Evolutionary conservation across 2,329 filamentous ascomycete species (phyloP), one percentile per base, ranked within the genome.

Genomic region (Trichoderma sp.): DNA sequence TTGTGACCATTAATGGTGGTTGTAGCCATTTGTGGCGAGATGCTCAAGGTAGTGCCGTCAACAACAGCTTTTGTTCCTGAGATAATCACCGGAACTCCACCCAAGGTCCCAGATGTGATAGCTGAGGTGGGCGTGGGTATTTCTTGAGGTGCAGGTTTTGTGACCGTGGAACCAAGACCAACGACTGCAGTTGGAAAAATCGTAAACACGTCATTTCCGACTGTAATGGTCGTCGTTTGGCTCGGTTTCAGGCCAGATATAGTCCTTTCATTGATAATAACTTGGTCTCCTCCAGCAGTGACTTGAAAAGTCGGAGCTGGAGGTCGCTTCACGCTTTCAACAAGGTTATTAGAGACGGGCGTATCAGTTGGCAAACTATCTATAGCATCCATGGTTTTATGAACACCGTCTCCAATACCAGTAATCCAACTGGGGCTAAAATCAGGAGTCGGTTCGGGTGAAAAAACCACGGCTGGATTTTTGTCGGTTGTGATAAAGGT

Each of bases 401-500:
- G 76, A 27, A 72, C 33, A 2, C 68, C 49, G 10, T 63, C 58
- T 5, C 49, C 69, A 16, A 71, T 60, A 21, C 24, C 56, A 27
- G 56, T 21, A 53, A 52, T 8, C 40, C 69, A 67, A 8, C 73
- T 71, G 37, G 72, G 70, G 29, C 79, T 80, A 71, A 84, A 85
- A 71, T 76, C 72, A 0, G 83, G 83, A 5, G 79, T 76, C 5
- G 74, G 70, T 19, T 81, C 76, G 2, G 80, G 78, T 0, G 82
- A 74, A 70, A 79, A 78, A 3, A 86, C 80, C 19, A 87, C 83
- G 10, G 83, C 81, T 0, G 86, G 85, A 68, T 87, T 87, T 74
- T 86, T 87, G 74, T 86, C 85, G 3, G 85, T 86, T 2, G 84
- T 86, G 62, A 84, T 74, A 58, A 86, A 82, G 4, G 81, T 84